phyloP scores from a whole-genome alignment of 2,329 filamentous ascomycete species.

The Penicillium brevicompactum region DNA sequence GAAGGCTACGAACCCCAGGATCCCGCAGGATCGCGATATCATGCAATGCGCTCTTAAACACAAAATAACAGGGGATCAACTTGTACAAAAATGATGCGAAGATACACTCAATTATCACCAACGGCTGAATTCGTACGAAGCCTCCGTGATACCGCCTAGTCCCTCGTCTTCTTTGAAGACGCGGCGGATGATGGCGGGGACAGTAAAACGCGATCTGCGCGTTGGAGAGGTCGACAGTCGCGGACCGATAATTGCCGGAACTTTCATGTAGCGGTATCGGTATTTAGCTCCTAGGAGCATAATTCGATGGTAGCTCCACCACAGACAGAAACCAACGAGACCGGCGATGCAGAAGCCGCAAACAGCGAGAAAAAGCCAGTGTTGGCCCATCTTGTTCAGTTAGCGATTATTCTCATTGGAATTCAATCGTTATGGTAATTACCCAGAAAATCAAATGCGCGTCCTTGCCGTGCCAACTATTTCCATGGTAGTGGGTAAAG shows the following conservation, averaged over 20 bases:
- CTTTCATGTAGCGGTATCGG: constrained; percentile 41
- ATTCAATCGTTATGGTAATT: too few species aligned
- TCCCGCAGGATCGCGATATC: constrained; percentile 24
- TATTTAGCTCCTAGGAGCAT: constrained; percentile 44
- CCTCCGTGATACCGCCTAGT: constrained; percentile 31
- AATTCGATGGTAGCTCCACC: constrained; percentile 54
- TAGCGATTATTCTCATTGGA: constrained; percentile 18
- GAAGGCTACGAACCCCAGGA: constrained; percentile 26
- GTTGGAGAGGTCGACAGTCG: constrained; percentile 37
- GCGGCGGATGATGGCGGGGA: constrained; percentile 40
- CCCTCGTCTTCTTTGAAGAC: constrained; percentile 47
- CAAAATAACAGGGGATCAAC: constrained; percentile 16
- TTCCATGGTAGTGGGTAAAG: constrained; percentile 67
- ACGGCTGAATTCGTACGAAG: constrained; percentile 42
- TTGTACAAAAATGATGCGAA: constrained; percentile 29
- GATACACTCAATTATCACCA: constrained; percentile 38
- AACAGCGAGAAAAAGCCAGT: constrained; percentile 59
- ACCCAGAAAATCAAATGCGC: constrained; percentile 68
- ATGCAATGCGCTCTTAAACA: constrained; percentile 23
- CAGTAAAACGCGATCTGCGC: constrained; percentile 34
- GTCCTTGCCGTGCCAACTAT: constrained; percentile 67
- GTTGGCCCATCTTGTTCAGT: constrained; percentile 51
- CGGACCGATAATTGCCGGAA: constrained; percentile 29
- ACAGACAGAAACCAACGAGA: constrained; percentile 50
- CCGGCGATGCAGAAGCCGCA: constrained; percentile 54